Percentiles rank a stretch among this genome's conserved stretches.
Evolutionary conservation across 2,329 filamentous ascomycete species (phyloP).

Genomic region (Fusarium irregulare): DNA sequence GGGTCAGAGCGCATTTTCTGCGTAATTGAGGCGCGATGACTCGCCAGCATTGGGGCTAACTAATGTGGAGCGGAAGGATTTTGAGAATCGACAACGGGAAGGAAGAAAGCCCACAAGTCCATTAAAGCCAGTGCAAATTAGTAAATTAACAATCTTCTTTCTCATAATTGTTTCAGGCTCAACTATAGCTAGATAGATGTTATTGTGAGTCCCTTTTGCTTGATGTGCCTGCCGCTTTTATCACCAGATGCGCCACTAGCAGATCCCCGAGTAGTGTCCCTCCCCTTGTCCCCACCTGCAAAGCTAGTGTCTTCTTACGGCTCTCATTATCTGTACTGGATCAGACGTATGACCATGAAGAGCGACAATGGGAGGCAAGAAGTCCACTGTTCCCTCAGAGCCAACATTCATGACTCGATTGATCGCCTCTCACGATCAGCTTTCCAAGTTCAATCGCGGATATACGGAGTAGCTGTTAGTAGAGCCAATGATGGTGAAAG

Average conservation of each 20-base stretch:
- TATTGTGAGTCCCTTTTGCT: neutral
- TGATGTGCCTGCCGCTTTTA: too few species aligned
- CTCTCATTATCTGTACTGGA: neutral
- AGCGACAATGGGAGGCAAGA: neutral
- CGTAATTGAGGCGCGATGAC: conserved; percentile 1
- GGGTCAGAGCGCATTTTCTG: neutral
- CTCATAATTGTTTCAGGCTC: neutral
- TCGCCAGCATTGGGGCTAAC: conserved; percentile 16
- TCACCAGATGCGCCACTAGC: neutral
- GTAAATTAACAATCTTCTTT: neutral
- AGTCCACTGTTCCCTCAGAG: neutral
- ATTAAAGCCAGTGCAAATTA: conserved; percentile 7
- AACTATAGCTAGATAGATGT: neutral
- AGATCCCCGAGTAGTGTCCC: too few species aligned
- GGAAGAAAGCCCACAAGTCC: conserved; percentile 7
- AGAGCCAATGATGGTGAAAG: neutral
- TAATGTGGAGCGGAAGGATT: neutral
- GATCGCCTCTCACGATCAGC: too few species aligned
- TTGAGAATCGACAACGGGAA: neutral
- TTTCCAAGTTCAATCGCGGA: neutral
- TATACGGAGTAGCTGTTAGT: neutral
- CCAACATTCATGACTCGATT: too few species aligned
- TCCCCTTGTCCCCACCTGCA: neutral
- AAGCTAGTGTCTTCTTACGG: neutral
- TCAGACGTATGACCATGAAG: neutral